These are phyloP conservation scores for Leishmania mexicana DNA, from an alignment of 208 protist species.

Conservation along the genomic window DNA sequence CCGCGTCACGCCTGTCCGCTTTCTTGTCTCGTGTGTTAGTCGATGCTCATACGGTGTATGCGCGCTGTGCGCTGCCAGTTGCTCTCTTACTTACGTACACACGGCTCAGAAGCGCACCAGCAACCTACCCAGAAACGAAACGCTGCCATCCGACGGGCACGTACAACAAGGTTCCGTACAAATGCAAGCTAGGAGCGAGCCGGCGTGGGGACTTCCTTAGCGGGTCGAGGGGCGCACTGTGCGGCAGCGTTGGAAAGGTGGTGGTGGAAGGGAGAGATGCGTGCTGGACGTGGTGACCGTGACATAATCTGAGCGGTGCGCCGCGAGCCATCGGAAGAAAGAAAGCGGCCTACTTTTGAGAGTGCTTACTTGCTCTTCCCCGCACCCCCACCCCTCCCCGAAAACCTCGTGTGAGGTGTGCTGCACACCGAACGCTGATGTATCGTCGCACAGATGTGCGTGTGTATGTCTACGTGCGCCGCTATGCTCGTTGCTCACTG, in stretches of 20 bases:
- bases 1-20: not conserved
- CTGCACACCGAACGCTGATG: not conserved
- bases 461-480: not conserved
- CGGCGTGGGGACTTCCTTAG: not conserved
- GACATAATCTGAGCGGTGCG: not conserved
- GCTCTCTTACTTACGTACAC: not conserved
- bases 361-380: not conserved
- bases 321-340: not conserved
- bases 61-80: not conserved
- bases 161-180: not conserved
- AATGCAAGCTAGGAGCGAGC: not conserved
- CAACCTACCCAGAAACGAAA: not conserved
- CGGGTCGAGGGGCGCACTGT: not conserved
- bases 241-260: not conserved
- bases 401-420: not conserved
- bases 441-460: too few species aligned
- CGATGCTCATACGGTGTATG: not conserved
- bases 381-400: too few species aligned
- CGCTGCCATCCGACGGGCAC: not conserved
- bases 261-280: not conserved
- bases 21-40: not conserved
- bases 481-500: not conserved
- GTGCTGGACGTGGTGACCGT: not conserved
- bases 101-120: not conserved
- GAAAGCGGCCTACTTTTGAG: not conserved